Percentiles rank a stretch among this genome's conserved stretches.
phyloP scores from a whole-genome alignment of 148 eudicot genomes.

The Cornus kousa region DNA sequence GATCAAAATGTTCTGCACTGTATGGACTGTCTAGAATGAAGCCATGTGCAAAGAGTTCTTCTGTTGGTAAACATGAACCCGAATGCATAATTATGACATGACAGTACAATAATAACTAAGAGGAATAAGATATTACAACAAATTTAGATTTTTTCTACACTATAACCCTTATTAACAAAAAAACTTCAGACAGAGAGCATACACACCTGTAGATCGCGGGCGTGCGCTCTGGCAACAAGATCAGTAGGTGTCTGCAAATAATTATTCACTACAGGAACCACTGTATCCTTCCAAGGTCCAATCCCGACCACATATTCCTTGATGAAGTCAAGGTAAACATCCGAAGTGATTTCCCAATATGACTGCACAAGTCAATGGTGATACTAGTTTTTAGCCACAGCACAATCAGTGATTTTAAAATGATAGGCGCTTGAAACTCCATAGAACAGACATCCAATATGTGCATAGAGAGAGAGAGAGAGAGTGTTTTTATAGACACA shows the following conservation, averaged over 20 bases:
- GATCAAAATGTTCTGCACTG: neutral
- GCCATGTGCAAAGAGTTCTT: neutral
- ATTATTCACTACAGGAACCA: constrained; percentile 65
- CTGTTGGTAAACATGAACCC: neutral
- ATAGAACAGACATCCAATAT: neutral
- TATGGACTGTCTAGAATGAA: neutral
- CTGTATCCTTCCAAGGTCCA: constrained; percentile 95
- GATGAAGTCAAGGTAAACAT: constrained; percentile 69
- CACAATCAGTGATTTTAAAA: neutral
- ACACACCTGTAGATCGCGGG: constrained; percentile 72
- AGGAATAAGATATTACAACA: neutral
- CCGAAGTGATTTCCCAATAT: constrained; percentile 89
- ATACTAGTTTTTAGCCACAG: neutral
- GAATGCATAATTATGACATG: neutral
- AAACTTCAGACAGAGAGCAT: neutral
- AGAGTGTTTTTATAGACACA: neutral
- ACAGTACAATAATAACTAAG: neutral
- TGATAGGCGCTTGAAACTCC: neutral
- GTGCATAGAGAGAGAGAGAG: neutral
- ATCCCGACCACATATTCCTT: constrained; percentile 79
- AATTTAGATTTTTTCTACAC: too few species aligned
- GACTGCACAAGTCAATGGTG: constrained; percentile 43
- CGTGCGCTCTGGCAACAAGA: constrained; percentile 94
- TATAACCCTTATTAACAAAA: neutral
- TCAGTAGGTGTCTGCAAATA: constrained; percentile 78